These are phyloP conservation scores for Coriolopsis trogii DNA, from an alignment of 1,284 basidiomycete genomes.

Conservation along the genomic window DNA sequence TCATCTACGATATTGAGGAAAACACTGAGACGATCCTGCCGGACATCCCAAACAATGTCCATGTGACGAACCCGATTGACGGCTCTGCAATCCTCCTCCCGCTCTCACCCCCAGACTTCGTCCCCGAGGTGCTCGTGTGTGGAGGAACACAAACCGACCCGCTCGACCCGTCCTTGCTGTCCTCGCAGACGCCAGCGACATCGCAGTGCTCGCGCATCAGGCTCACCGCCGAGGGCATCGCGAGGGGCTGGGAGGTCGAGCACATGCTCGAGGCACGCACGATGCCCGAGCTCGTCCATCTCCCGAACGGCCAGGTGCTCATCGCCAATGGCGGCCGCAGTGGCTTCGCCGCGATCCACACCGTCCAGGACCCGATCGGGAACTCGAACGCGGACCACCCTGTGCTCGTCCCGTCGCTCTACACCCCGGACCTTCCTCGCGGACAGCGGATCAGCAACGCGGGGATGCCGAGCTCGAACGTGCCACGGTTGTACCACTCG, in stretches of 20 bases:
- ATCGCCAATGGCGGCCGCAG: slow-evolving; percentile 70
- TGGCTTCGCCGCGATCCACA: slow-evolving; percentile 59
- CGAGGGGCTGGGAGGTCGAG: slow-evolving; percentile 55
- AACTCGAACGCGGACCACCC: slow-evolving; percentile 60
- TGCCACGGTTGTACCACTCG: slow-evolving; percentile 83
- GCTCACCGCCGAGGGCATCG: slow-evolving; percentile 28
- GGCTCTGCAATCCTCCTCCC: slow-evolving; percentile 53
- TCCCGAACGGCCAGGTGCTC: slow-evolving; percentile 73
- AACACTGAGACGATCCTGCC: slow-evolving; percentile 45
- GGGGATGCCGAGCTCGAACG: slow-evolving; percentile 55
- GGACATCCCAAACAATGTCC: slow-evolving; percentile 52
- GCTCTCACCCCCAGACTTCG: slow-evolving; percentile 46
- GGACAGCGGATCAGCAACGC: slow-evolving; percentile 67
- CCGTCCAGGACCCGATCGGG: slow-evolving; percentile 49
- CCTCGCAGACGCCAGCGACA: slow-evolving; percentile 44
- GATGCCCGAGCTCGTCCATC: slow-evolving; percentile 78
- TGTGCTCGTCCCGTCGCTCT: slow-evolving; percentile 57
- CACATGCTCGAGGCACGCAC: slow-evolving; percentile 71
- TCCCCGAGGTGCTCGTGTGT: slow-evolving; percentile 52
- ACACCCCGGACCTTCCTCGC: slow-evolving; percentile 56
- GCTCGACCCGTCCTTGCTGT: slow-evolving; percentile 35
- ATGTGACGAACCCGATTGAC: slow-evolving; percentile 46
- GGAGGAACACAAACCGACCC: slow-evolving; percentile 42
- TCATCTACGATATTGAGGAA: slow-evolving; percentile 31
- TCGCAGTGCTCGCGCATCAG: slow-evolving; percentile 42